Evolutionary conservation across 2,329 filamentous ascomycete species (phyloP), one percentile per base, ranked within the genome.

Genomic region (Aspergillus aculeatinus): DNA sequence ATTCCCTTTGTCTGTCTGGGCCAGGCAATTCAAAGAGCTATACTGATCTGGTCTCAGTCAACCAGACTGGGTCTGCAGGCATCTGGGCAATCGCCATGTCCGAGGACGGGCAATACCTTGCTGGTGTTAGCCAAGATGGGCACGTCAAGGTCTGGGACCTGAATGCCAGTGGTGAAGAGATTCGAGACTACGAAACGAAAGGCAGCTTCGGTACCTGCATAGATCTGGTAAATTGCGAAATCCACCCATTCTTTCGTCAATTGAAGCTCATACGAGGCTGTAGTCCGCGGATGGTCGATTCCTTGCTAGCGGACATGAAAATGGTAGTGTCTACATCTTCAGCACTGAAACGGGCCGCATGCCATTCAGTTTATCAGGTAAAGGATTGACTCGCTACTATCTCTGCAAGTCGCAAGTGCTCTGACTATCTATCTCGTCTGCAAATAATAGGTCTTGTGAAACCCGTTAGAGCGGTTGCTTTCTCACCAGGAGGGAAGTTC

Each of bases 221-320:
- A 62, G 93, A 95, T 74, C 77, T 98, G 74, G 85, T 87, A 77
- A 60, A 76, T 65, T 31, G 11, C 60, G 2, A 65, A 31, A 66
- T 21, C 57, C 33, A n/a, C 39, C 21, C 9, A 53, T 49, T 10
- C 21, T n/a, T 12, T 14, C 21, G 10, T 48, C 16, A 16, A 25
- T 14, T 31, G 25, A 55, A 47, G 27, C 67, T 70, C 35, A 71
- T 59, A 44, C n/a, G 39, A 16, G 3, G n/a, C 47, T 12, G 53
- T 44, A 86, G 84, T 88, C 85, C 61, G 73, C 80, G 21, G 90
- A 99, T 74, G 94, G 93, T 56, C 88, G 86, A 63, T 89, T 92
- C 75, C 96, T 93, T 31, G 94, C 93, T 4, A 96, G 90, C 55
- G 95, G 95, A 0, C 94, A 99, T 77, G 90, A 96, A 74, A 96